These are phyloP conservation scores for Sporisorium exsertum DNA, from an alignment of 1,284 basidiomycete species.

Conservation along the genomic window DNA sequence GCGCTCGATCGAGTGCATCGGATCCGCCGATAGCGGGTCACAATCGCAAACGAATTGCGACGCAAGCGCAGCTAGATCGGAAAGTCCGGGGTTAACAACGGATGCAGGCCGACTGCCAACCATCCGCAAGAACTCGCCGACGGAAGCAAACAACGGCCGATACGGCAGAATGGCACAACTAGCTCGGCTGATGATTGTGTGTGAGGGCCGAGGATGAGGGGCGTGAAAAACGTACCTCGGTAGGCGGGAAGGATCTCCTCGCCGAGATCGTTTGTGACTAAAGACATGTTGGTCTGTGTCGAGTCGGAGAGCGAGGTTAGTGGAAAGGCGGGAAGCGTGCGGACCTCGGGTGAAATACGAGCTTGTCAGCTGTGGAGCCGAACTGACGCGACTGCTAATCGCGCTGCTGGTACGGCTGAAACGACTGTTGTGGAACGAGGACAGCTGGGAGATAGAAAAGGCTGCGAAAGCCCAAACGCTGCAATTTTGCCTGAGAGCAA, in stretches of 20 bases:
- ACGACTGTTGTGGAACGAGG: slow-evolving; percentile 28
- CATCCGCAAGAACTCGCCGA: background rate
- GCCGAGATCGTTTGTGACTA: slow-evolving; percentile 57
- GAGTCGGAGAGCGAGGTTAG: slow-evolving; percentile 15
- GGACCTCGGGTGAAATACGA: background rate
- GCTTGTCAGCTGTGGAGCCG: slow-evolving; percentile 1
- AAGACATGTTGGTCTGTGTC: slow-evolving; percentile 39
- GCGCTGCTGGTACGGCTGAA: slow-evolving; percentile 34
- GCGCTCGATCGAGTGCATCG: background rate
- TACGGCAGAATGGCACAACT: background rate
- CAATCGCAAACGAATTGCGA: background rate
- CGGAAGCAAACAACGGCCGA: background rate
- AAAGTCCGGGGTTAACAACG: background rate
- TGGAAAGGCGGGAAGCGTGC: background rate
- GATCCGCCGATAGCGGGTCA: slow-evolving; percentile 11
- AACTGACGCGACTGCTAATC: slow-evolving; percentile 18
- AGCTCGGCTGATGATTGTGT: background rate
- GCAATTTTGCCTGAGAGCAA: slow-evolving; percentile 21
- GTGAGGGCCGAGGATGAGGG: background rate
- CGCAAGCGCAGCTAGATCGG: background rate
- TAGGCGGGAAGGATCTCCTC: slow-evolving; percentile 62
- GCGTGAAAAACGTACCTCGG: slow-evolving; percentile 46
- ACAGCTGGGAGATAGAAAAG: slow-evolving; percentile 28
- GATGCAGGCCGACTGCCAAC: background rate
- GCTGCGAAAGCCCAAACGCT: slow-evolving; percentile 24